Base-by-base conservation (phyloP, 1,284 basidiomycete species). In the Cystobasidium pallidum region DNA sequence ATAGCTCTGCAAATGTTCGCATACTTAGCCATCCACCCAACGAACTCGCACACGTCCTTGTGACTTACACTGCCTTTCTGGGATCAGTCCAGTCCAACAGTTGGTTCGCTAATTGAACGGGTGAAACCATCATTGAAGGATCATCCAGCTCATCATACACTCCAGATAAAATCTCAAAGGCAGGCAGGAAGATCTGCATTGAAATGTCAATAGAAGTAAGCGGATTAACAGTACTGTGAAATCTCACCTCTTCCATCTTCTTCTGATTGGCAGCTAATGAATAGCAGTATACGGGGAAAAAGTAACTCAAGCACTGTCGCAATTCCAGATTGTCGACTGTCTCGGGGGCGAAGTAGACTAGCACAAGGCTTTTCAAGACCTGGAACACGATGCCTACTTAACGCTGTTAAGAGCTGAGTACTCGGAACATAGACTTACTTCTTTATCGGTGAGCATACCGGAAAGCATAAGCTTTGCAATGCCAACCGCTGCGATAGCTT, bases 11-110 rank as follows among this genome's bases (percentile, higher is more conserved):
- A 6, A 36, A 49, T 17, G 43, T 49, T 45, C n/a, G 34, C 32
- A 39, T 19, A 34, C 11, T 45, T 11, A 45, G 39, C 39, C 15
- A 15, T 41, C 39, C 15, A 41, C 39, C 19, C n/a, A 47, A 8
- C 10, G 6, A n/a, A 47, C 6, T 47, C 10, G n/a, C 6, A n/a
- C 4, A n/a, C 10, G 4, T 51, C 21, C 17, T 24, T 24, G 15
- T 17, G 21, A 85, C 87, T 79, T 78, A 91, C 84, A 89, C 85
- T 34, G 86, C 86, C 79, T 92, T 94, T 77, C 87, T 84, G 0
- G 94, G 91, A 80, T 97, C 91, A 1, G 90, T 92, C 95, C 95
- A 99, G 78, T 98, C 94, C 2, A 91, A 84, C 76, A 99, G 86
- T 82, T 97, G 87, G 28, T 89, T 81, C 0, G 89, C 91, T 72